Base-by-base conservation (phyloP, 306 rosid species). In the Cucurbita pepo region DNA sequence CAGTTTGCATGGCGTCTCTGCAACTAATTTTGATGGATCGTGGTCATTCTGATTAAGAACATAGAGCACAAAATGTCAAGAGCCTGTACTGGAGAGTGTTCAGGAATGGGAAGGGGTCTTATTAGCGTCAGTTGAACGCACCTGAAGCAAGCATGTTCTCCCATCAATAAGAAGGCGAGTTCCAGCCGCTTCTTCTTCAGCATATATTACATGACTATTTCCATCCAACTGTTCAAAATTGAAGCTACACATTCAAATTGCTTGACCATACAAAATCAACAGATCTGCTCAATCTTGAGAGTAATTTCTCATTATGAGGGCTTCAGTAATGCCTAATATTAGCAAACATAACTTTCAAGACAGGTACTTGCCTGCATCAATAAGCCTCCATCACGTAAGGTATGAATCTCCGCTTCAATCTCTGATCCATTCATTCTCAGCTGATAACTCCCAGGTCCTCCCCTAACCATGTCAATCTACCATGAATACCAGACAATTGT, bases 131-230 rank as follows among this genome's bases (percentile, higher is more conserved):
- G 69, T 79, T 75, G 55, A 36, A 77, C 69, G 75, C 72, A 93
- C 99, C 99, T 94, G 99, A 91, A 94, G 99, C 87, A 94, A 87
- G 86, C 99, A 91, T 56, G 99, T 91, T 85, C 97, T 89, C 83
- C 99, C 99, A 91, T 94, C 99, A 72, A 94, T 94, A 69, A 94
- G 84, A 85, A 94, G 99, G 37, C 97, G 97, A 79, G 96, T 94
- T 77, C 99, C 99, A 57, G 99, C 99, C 66, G 99, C 97, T 86
- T 94, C 99, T 87, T 94, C 99, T 86, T 94, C 99, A 21, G 96
- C 95, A 78, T 94, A 94, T 81, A 94, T 86, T 30, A 94, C 91
- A 83, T 94, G 97, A 85, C 99, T 95, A 82, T 89, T 95, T 81
- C 99, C 99, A 72, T 91, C 89, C 92, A 95, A 81, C 99, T 95